These are phyloP conservation scores for Aurantiochytrium sp. DNA, from an alignment of 108 stramenopile genomes.

Conservation along the genomic window DNA sequence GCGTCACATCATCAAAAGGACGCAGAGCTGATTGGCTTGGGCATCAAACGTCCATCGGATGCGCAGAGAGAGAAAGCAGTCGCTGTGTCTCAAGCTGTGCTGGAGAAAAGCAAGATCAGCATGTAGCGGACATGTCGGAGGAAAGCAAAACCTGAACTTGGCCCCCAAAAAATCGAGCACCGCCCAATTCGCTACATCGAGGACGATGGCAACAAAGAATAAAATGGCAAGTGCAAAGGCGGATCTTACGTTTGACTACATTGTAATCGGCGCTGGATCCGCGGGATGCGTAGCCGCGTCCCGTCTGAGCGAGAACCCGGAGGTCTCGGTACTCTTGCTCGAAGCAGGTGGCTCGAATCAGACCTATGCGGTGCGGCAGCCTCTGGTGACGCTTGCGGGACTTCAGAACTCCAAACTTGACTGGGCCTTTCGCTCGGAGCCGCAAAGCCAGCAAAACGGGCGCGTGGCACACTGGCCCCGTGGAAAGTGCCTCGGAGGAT, in stretches of 20 bases:
- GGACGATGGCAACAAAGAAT: no score
- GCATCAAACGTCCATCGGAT: no score
- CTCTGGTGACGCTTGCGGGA: neutral
- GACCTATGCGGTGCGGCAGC: neutral
- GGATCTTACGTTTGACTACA: slow-evolving; percentile 48
- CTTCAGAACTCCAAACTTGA: neutral
- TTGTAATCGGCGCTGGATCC: slow-evolving; percentile 67
- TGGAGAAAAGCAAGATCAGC: no score
- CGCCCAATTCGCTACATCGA: no score
- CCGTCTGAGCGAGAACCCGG: slow-evolving; percentile 32
- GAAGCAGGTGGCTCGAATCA: slow-evolving; percentile 31
- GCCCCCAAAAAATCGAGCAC: no score
- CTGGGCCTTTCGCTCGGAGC: neutral
- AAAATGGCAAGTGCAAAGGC: neutral
- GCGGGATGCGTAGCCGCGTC: slow-evolving; percentile 65
- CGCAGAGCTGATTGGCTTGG: no score
- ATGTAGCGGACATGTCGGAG: no score
- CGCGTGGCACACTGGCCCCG: slow-evolving; percentile 33
- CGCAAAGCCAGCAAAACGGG: neutral
- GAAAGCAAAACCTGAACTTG: no score
- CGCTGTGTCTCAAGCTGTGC: no score
- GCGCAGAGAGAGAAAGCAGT: no score
- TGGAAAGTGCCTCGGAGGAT: slow-evolving; percentile 44
- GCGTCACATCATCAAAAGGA: no score
- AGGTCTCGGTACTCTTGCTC: slow-evolving; percentile 33